A percentile compares a stretch with the other conserved stretches of the same genome.
These are phyloP conservation scores for Erodium trifolium DNA, from an alignment of 441 rosid genomes.

Conservation along the genomic window DNA sequence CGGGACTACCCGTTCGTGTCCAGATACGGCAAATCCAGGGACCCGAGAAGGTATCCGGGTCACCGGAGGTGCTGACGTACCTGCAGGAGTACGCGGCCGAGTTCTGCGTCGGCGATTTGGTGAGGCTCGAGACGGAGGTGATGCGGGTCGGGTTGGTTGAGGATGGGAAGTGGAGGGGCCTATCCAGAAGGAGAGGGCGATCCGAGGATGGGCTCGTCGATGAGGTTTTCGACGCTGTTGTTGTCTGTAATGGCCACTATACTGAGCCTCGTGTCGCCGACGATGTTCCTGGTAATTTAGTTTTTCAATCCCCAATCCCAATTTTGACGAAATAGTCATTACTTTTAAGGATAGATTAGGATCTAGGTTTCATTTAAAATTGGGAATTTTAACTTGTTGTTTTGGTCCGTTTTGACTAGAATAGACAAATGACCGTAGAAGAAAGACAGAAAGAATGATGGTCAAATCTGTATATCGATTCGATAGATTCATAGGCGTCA, in stretches of 20 bases:
- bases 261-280: constrained; percentile 60
- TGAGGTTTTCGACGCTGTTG: constrained; percentile 78
- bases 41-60: constrained; percentile 62
- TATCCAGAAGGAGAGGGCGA: constrained; percentile 22
- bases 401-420: too few relatives aligned
- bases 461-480: too few relatives aligned
- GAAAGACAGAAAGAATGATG: too few relatives aligned
- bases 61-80: constrained; percentile 67
- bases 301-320: too few relatives aligned
- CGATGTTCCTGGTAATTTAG: constrained; percentile 40
- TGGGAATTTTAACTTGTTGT: too few relatives aligned
- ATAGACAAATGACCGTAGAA: too few relatives aligned
- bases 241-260: constrained; percentile 73
- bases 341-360: not conserved
- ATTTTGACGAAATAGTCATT: not conserved
- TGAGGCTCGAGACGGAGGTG: constrained; percentile 59
- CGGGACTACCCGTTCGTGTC: constrained; percentile 51
- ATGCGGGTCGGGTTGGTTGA: constrained; percentile 32
- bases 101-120: constrained; percentile 51
- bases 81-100: constrained; percentile 53
- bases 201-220: constrained; percentile 18
- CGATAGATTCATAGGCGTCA: too few relatives aligned
- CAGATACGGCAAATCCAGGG: constrained; percentile 30
- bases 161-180: constrained; percentile 47
- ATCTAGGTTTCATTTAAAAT: not conserved